Evolutionary conservation across 1,139 yeast genomes (phyloP), one percentile per base, ranked within the genome.

Genomic region (Nakaseomyces kungkrabaensis): DNA sequence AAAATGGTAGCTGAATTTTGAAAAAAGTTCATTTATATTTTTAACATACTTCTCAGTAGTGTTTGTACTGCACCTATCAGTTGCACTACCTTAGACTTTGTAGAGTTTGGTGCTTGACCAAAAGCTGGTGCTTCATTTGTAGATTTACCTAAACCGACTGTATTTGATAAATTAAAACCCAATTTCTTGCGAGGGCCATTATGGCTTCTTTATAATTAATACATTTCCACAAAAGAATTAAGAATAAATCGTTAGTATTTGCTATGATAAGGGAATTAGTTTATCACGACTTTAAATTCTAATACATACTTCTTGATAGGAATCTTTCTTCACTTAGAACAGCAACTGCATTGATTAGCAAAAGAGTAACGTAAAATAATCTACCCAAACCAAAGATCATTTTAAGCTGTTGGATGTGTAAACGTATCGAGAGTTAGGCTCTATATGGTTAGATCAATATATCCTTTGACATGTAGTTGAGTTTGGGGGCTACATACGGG

Each of bases 321-420:
- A 87, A 87, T 53, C 96, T 72, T 64, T 87, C 95, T 61, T 87
- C 95, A 59, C 85, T 83, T 46, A 87, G 72, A 43, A 87, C 84
- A 0, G 95, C 95, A 31, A 86, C 77, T 0, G 92, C 80, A 65
- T 87, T 87, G 49, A 85, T 77, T 52, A 84, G 68, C 52, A 87
- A 72, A 37, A 86, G 67, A n/a, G 77, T 72, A 49, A 80, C 84
- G 66, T 84, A 85, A 57, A 82, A 75, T 43, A 85, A 68, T 56
- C 78, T 75, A 24, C 92, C 92, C 47, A 85, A 69, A 37, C 92
- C 92, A 68, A 85, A 85, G 80, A 83, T 79, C 61, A 58, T 60
- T 13, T 1, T 41, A 25, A 13, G 38, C 17, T 34, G 11, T 17
- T 17, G 22, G 22, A 17, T 17, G 22, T 17, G 22, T 17, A 17